Evolutionary conservation across 495 filamentous ascomycete genomes (phyloP).

Genomic region (Aspergillus ostianus): DNA sequence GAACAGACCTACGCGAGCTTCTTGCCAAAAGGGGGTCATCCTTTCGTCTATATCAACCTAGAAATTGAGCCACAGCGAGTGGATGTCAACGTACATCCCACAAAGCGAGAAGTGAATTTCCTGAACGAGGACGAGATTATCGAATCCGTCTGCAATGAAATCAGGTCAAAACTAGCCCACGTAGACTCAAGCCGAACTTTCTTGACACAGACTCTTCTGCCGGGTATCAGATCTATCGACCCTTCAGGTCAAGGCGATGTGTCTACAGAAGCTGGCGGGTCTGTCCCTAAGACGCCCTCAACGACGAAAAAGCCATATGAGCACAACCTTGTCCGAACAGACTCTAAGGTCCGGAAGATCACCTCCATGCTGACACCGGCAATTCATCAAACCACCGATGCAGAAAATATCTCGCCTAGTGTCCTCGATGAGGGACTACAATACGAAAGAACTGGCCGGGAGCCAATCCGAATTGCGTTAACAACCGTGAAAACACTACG

Average conservation of each 20-base stretch:
- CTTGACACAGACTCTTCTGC: slow-evolving; percentile 86
- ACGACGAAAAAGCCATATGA: slow-evolving; percentile 69
- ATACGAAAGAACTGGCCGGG: slow-evolving; percentile 70
- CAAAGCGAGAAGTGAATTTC: slow-evolving; percentile 97
- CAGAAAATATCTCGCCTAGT: slow-evolving; percentile 19
- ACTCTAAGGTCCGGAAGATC: slow-evolving; percentile 88
- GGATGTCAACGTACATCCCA: slow-evolving; percentile 97
- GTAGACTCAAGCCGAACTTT: slow-evolving; percentile 96
- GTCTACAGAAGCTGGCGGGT: slow-evolving; percentile 12
- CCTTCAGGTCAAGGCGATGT: slow-evolving; percentile 29
- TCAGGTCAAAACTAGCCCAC: slow-evolving; percentile 74
- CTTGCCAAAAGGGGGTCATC: slow-evolving; percentile 91
- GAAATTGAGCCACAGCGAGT: slow-evolving; percentile 92
- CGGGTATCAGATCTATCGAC: slow-evolving; percentile 49
- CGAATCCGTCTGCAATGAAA: slow-evolving; percentile 78
- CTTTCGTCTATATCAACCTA: slow-evolving; percentile 88
- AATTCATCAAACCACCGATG: slow-evolving; percentile 17
- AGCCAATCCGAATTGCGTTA: slow-evolving; percentile 65
- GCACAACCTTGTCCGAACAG: slow-evolving; percentile 87
- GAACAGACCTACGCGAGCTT: slow-evolving; percentile 91
- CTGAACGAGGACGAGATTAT: slow-evolving; percentile 97
- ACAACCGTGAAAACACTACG: slow-evolving; percentile 82
- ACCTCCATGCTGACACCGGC: slow-evolving; percentile 81
- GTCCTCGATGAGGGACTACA: slow-evolving; percentile 51
- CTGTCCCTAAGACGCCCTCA: slow-evolving; percentile 37